Evolutionary conservation across 495 filamentous ascomycete species (phyloP), one percentile per base, ranked within the genome.

Genomic region (Podospora tetraspora): DNA sequence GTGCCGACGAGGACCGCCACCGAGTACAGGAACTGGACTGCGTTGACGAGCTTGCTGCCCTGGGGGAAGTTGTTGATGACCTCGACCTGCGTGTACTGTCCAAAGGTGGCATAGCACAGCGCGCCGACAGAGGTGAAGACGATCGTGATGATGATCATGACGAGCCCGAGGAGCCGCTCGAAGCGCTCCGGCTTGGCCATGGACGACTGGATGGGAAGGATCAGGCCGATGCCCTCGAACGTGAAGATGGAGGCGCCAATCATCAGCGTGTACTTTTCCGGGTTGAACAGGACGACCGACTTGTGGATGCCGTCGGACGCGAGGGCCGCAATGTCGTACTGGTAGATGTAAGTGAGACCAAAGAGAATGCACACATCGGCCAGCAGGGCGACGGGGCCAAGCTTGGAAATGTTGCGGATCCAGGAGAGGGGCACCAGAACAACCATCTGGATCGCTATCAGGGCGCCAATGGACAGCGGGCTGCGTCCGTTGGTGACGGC

Each of bases 61-160:
- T 89, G 87, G 3, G 88, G 88, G 70, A 83, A 88, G 68, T 89
- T 90, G 73, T 82, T 82, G 80, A 90, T 89, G 69, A 90, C 83
- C 68, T 88, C 86, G 58, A 87, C 86, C 65, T 78, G 75, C 10
- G 87, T 89, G 19, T 78, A 72, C 57, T 76, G 76, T 59, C 88
- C 88, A 71, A 89, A 89, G 3, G 87, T 86, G 6, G 85, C 87
- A 69, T 90, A 90, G 77, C 86, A 89, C 32, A 90, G 81, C 3
- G 83, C 83, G 4, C 88, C 88, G 9, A 89, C 84, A 0, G 85
- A 86, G 19, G 86, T 87, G 76, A 89, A 90, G 57, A 89, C 80
- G 22, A 86, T 63, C 9, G 88, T 90, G 68, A 89, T 87, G 73
- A 89, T 80, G 56, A 84, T 22, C 86, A 90, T 89, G 69, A 90